Evolutionary conservation across 2,329 filamentous ascomycete genomes (phyloP), one percentile per base, ranked within the genome.

Genomic region (Parastagonospora nodorum): DNA sequence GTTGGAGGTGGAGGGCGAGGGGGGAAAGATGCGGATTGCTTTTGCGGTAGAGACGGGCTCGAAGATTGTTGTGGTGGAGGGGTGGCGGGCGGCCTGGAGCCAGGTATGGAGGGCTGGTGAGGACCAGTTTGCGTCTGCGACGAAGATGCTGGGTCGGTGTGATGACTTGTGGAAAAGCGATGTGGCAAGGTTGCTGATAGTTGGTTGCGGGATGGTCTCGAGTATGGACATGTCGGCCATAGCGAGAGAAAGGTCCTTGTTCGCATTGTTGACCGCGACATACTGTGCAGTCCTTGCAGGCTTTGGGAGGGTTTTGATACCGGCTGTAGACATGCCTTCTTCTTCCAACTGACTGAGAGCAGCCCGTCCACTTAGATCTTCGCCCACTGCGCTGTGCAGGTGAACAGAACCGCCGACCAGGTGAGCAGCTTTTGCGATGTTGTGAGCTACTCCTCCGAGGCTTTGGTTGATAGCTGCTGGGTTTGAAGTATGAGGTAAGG

Each of bases 181-280:
- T 27, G 57, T 43, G 16, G 61, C 59, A 9, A 61, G 55, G 9
- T 61, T 39, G 24, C 46, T 36, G 12, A 63, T 61, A 7, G 47
- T 54, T 2, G 42, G 32, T 27, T 59, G 29, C 1, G 73, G 71
- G 2, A 77, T 73, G 6, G 74, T 72, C 60, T 85, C 80, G 33
- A 96, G 84, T 62, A 96, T 93, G 48, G 81, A 84, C 92, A 97
- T 97, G 69, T 97, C 94, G 4, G 93, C 92, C 90, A 97, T 96
- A 39, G 92, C 93, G 56, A 97, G 75, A n/a, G 92, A 82, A 2
- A 99, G 83, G 57, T 92, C 88, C 72, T 92, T 95, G 52, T 88
- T 84, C 0, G 80, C 79, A 67, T 95, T 89, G 69, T 97, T 99
- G 58, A 97, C 80, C 12, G 93, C 89, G 2, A 97, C 84, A 70